Percentiles rank a stretch among this genome's conserved stretches.
phyloP scores from a whole-genome alignment of 345 rosid species.

The Mallotus nudiflorus region DNA sequence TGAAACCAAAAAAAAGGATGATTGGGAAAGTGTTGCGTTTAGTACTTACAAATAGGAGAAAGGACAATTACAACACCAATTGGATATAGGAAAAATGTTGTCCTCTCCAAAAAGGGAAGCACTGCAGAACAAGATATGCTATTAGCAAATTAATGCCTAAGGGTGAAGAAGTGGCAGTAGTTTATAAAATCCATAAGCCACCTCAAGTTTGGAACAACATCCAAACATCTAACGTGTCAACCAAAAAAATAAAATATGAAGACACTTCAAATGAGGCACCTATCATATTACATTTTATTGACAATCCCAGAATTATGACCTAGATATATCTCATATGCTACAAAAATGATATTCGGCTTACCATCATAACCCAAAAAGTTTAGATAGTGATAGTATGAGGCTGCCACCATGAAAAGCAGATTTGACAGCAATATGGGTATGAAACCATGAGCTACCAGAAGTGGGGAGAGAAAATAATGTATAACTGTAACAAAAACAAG shows the following conservation, averaged over 20 bases:
- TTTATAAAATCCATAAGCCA: neutral
- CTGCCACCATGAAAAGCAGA: constrained; percentile 90
- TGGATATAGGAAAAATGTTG: constrained; percentile 95
- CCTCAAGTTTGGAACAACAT: neutral
- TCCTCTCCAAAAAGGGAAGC: constrained; percentile 94
- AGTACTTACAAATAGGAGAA: constrained; percentile 82
- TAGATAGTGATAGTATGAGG: constrained; percentile 94
- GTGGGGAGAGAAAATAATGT: constrained; percentile 90
- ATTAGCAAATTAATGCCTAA: constrained; percentile 10
- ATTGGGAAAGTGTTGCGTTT: neutral
- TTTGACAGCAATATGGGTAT: constrained; percentile 80
- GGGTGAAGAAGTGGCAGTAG: constrained; percentile 1
- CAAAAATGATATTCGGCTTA: constrained; percentile 34
- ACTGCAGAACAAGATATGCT: constrained; percentile 45
- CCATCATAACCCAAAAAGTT: constrained; percentile 98
- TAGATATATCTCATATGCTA: neutral
- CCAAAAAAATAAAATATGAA: neutral
- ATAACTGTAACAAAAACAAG: constrained; percentile 57
- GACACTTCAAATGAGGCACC: neutral
- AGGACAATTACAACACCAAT: constrained; percentile 76
- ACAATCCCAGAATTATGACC: neutral
- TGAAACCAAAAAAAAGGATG: neutral
- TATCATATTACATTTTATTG: neutral
- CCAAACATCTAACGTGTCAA: neutral
- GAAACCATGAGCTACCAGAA: constrained; percentile 87